Conservation (phyloP, 2,329 filamentous ascomycete species). For the Neofusicoccum cordaticola region DNA sequence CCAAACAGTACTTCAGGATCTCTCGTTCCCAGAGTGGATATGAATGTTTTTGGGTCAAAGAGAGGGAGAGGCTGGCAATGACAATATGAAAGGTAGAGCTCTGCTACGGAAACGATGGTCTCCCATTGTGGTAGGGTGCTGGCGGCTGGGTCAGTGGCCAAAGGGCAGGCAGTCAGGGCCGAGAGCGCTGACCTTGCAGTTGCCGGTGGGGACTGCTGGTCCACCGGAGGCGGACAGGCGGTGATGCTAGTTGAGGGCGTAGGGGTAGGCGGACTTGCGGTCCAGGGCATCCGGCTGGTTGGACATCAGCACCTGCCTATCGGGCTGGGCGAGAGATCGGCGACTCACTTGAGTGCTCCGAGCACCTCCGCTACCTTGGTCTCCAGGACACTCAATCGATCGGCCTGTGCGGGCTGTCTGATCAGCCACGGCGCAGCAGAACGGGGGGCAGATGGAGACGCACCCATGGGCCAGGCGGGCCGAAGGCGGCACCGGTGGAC, state of each 20-base stretch:
- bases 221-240: neutral
- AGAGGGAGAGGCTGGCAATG: constrained; percentile 51
- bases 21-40: constrained; percentile 39
- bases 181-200: neutral
- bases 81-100: constrained; percentile 48
- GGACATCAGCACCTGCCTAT: neutral
- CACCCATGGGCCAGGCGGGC: neutral
- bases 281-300: constrained; percentile 10
- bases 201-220: neutral
- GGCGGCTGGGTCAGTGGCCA: neutral
- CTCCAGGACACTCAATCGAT: constrained; percentile 6
- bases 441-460: neutral
- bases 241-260: neutral
- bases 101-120: constrained; percentile 29
- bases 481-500: neutral
- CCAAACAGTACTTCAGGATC: constrained; percentile 36
- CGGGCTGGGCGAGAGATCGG: neutral
- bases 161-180: no score
- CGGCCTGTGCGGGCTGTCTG: neutral
- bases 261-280: neutral
- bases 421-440: neutral
- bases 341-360: neutral
- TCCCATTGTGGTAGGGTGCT: constrained; percentile 2
- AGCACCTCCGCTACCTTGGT: constrained; percentile 10
- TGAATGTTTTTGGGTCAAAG: constrained; percentile 43